These are phyloP conservation scores for Zelonia costaricensis DNA, from an alignment of 208 protist species.

Conservation along the genomic window DNA sequence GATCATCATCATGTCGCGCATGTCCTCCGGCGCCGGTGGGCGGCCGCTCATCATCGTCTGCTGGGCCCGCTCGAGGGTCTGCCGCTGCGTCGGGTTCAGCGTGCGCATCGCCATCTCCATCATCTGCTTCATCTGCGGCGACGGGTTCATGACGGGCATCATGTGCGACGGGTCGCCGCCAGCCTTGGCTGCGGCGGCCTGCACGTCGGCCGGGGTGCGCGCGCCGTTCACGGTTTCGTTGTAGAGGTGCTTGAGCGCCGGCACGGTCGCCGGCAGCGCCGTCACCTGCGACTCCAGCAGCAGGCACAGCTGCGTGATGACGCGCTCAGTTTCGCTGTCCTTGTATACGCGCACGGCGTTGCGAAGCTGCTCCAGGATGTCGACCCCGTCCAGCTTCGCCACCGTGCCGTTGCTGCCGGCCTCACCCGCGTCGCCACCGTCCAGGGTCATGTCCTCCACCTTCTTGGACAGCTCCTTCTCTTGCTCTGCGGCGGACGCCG, in stretches of 20 bases:
- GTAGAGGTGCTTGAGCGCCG: slow-evolving; percentile 36
- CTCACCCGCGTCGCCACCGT: background rate
- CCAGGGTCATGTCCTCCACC: background rate
- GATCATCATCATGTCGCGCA: slow-evolving; percentile 67
- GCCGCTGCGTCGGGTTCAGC: slow-evolving; percentile 48
- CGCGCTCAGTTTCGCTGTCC: slow-evolving; percentile 51
- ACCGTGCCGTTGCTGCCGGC: background rate
- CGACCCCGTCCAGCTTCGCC: slow-evolving; percentile 22
- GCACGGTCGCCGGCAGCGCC: slow-evolving; percentile 36
- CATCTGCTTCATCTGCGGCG: slow-evolving; percentile 43
- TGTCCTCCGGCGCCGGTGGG: slow-evolving; percentile 58
- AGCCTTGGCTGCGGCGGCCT: slow-evolving; percentile 22
- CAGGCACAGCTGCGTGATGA: slow-evolving; percentile 68
- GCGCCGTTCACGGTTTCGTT: slow-evolving; percentile 22
- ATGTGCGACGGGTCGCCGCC: slow-evolving; percentile 14
- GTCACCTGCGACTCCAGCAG: slow-evolving; percentile 60
- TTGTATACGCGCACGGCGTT: slow-evolving; percentile 55
- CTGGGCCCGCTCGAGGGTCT: slow-evolving; percentile 64
- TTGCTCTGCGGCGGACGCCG: background rate
- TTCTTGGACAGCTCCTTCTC: background rate
- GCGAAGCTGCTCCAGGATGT: slow-evolving; percentile 47
- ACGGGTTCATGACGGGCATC: slow-evolving; percentile 9
- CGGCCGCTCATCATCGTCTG: slow-evolving; percentile 53
- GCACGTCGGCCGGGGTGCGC: slow-evolving; percentile 3
- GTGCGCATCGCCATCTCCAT: slow-evolving; percentile 80